phyloP scores from a whole-genome alignment of 352 stramenopile species.

The Pythium rhizo-oryzae region DNA sequence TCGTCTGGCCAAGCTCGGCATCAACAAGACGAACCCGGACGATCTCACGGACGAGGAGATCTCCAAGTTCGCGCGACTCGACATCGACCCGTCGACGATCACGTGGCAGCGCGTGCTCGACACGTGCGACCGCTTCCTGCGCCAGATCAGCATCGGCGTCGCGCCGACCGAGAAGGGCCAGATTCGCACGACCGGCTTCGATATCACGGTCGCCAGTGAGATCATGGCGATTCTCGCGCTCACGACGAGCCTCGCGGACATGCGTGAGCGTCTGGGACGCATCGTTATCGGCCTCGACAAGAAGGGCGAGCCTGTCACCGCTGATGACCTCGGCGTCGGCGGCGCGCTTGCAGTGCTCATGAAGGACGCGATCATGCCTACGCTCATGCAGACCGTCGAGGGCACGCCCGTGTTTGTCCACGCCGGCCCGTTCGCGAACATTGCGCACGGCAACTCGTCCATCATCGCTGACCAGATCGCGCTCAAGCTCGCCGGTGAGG shows the following conservation, averaged over 20 bases:
- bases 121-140: conserved; percentile 97
- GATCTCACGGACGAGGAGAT: conserved; percentile 96
- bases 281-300: conserved; percentile 95
- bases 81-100: conserved; percentile 96
- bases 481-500: conserved; percentile 92
- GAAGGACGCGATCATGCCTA: conserved; percentile 98
- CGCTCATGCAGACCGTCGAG: conserved; percentile 98
- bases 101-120: conserved; percentile 96
- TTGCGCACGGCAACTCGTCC: conserved; percentile 97
- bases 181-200: conserved; percentile 68
- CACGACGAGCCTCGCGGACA: conserved; percentile 93
- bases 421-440: conserved; percentile 98
- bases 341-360: conserved; percentile 97
- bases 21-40: conserved; percentile 89
- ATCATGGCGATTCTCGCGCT: conserved; percentile 99
- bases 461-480: conserved; percentile 98
- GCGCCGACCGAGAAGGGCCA: conserved; percentile 92
- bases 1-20: conserved; percentile 95
- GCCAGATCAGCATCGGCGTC: conserved; percentile 90
- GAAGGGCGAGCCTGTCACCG: conserved; percentile 90
- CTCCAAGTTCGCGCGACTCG: conserved; percentile 92
- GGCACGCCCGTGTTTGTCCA: conserved; percentile 97
- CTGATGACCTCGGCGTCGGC: conserved; percentile 96
- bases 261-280: conserved; percentile 92
- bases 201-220: conserved; percentile 96